phyloP scores from a whole-genome alignment of 2,329 filamentous ascomycete species.

The Fusarium solani-melongenae region DNA sequence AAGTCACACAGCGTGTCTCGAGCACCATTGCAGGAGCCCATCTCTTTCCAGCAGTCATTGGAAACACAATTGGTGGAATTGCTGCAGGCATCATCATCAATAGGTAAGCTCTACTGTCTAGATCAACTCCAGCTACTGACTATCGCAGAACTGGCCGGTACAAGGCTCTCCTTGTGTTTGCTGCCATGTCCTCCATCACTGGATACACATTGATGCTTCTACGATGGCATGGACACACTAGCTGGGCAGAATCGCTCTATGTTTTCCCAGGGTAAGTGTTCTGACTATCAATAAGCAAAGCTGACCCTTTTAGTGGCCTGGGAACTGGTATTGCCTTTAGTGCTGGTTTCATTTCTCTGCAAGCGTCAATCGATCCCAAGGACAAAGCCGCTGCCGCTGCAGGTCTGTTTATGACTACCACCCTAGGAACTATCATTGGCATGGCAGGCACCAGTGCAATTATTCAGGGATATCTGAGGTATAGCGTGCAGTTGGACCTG shows the following conservation, averaged over 20 bases:
- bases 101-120: slow-evolving; percentile 42
- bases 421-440: slow-evolving; percentile 53
- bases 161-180: slow-evolving; percentile 63
- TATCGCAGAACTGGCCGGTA: slow-evolving; percentile 65
- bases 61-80: slow-evolving; percentile 73
- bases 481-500: slow-evolving; percentile 18
- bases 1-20: slow-evolving; percentile 67
- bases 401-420: slow-evolving; percentile 52
- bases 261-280: slow-evolving; percentile 59
- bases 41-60: slow-evolving; percentile 73
- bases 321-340: slow-evolving; percentile 55
- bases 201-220: slow-evolving; percentile 65
- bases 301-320: slow-evolving; percentile 44
- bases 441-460: slow-evolving; percentile 52
- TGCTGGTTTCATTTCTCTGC: slow-evolving; percentile 55
- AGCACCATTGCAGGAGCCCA: slow-evolving; percentile 69
- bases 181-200: slow-evolving; percentile 59
- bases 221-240: slow-evolving; percentile 70
- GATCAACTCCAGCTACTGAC: not conserved
- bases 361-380: slow-evolving; percentile 51
- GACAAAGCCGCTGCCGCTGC: slow-evolving; percentile 56
- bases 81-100: slow-evolving; percentile 68
- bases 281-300: not conserved
- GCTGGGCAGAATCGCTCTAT: slow-evolving; percentile 66
- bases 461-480: slow-evolving; percentile 27